These are phyloP conservation scores for Arabis hirsuta DNA, from an alignment of 345 rosid genomes.

Conservation along the genomic window DNA sequence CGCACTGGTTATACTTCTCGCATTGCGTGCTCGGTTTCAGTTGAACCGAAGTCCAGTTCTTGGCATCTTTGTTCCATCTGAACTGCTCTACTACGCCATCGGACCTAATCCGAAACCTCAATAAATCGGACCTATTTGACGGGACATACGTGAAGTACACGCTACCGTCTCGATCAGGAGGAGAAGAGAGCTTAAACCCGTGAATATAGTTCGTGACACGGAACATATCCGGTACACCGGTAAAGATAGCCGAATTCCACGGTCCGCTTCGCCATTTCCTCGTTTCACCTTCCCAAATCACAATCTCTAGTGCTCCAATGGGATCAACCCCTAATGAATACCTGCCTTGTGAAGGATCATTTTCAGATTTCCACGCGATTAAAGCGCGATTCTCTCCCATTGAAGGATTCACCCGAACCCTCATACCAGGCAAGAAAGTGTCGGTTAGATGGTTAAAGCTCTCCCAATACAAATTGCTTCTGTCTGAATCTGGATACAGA, in stretches of 20 bases:
- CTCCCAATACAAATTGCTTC: slow-evolving; percentile 47
- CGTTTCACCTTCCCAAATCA: slow-evolving; percentile 31
- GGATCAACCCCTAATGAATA: slow-evolving; percentile 38
- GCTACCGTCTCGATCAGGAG: slow-evolving; percentile 44
- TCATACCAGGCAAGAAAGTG: slow-evolving; percentile 43
- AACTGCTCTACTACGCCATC: slow-evolving; percentile 46
- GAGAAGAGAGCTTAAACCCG: slow-evolving; percentile 55
- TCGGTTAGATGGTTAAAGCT: slow-evolving; percentile 52
- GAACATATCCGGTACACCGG: slow-evolving; percentile 49
- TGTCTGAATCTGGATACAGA: slow-evolving; percentile 31
- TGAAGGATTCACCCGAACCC: slow-evolving; percentile 21
- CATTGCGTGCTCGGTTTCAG: slow-evolving; percentile 49
- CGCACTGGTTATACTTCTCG: slow-evolving; percentile 51
- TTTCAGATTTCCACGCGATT: slow-evolving; percentile 25
- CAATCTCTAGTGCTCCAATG: slow-evolving; percentile 33
- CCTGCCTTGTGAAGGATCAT: slow-evolving; percentile 46
- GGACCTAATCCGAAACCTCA: slow-evolving; percentile 43
- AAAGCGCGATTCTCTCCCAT: slow-evolving; percentile 17
- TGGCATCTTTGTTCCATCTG: slow-evolving; percentile 38
- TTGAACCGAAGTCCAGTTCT: slow-evolving; percentile 48
- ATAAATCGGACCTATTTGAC: slow-evolving; percentile 37
- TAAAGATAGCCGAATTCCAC: slow-evolving; percentile 42
- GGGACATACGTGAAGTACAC: slow-evolving; percentile 54
- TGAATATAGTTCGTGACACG: slow-evolving; percentile 29
- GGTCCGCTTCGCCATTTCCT: slow-evolving; percentile 46